Percentiles rank a stretch among this genome's conserved stretches.
Evolutionary conservation across 768 basidiomycete species (phyloP).

Genomic region (Lactifluus rugatus): DNA sequence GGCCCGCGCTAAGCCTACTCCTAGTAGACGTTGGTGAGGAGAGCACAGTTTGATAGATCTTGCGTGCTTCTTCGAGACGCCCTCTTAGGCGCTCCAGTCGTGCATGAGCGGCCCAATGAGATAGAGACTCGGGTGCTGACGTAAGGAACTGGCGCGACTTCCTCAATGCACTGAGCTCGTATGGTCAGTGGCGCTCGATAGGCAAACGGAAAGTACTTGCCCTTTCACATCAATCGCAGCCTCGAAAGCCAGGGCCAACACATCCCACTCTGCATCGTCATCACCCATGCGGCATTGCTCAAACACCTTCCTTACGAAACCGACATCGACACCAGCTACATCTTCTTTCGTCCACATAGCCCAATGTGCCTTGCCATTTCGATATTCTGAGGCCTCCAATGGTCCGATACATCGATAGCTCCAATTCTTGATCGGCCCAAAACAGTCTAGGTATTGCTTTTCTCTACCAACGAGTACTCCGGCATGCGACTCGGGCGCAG

Average conservation of each 20-base stretch:
- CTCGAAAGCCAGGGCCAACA: conserved; percentile 58
- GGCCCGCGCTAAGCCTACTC: conserved; percentile 30
- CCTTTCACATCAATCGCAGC: conserved; percentile 47
- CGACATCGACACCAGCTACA: conserved; percentile 39
- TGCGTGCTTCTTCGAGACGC: conserved; percentile 58
- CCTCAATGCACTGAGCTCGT: conserved; percentile 47
- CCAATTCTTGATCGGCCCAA: conserved; percentile 67
- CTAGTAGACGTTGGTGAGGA: conserved; percentile 33
- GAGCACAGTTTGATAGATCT: conserved; percentile 64
- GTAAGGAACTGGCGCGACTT: conserved; percentile 58
- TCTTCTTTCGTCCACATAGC: conserved; percentile 41
- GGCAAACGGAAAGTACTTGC: conserved; percentile 28
- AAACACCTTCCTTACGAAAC: conserved; percentile 50
- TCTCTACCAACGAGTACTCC: conserved; percentile 62
- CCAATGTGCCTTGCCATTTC: conserved; percentile 30
- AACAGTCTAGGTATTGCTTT: conserved; percentile 46
- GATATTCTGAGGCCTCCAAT: conserved; percentile 36
- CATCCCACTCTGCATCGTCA: conserved; percentile 55
- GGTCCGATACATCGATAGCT: conserved; percentile 41
- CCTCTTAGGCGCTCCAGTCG: conserved; percentile 61
- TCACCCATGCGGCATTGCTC: conserved; percentile 39
- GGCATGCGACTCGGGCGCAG: conserved; percentile 51
- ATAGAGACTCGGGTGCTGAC: conserved; percentile 42
- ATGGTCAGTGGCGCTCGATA: neutral
- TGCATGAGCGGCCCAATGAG: conserved; percentile 70